Evolutionary conservation across 2,329 filamentous ascomycete genomes (phyloP), one percentile per base, ranked within the genome.

Genomic region (Stemphylium lycopersici): DNA sequence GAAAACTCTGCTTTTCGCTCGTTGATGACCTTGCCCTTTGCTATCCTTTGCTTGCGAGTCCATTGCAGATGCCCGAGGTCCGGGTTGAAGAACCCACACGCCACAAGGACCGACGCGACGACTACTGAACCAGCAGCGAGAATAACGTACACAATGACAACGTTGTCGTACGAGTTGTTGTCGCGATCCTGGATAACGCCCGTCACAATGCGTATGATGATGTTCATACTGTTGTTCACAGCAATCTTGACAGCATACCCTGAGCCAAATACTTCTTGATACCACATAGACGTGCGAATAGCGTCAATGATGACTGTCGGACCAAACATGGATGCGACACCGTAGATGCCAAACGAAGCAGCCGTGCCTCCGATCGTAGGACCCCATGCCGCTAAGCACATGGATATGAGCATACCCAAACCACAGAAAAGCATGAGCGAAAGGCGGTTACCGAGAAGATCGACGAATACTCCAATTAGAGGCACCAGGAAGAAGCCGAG

Each of bases 181-280:
- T 86, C 83, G 3, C 75, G 75, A 50, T 87, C 85, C 58, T 87
- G 85, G 0, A 87, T 79, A 0, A 81, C 81, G 1, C 84, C 84
- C 0, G 83, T 81, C 16, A 86, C 73, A 38, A 87, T 80, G 0
- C 83, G 77, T 1, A 87, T 75, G 47, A 87, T 83, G 54, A 87
- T 85, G 54, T 78, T 85, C 82, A 86, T 86, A 26, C 79, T 81
- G 67, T 87, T 87, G 65, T 87, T 87, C 65, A 86, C 83, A 18
- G 82, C 82, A 32, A 87, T 80, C 54, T 87, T 87, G 51, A 86
- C 69, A 1, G 83, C 79, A 55, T 87, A 87, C 0, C 81, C 85
- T 0, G 83, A 81, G 0, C 84, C 85, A 53, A 87, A 87, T 0
- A 85, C 81, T 2, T 81, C 81, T 51, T 84, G 81, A 22, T 85